phyloP scores from a whole-genome alignment of 1,284 basidiomycete genomes.

The Anthracocystis panici-leucophaei region DNA sequence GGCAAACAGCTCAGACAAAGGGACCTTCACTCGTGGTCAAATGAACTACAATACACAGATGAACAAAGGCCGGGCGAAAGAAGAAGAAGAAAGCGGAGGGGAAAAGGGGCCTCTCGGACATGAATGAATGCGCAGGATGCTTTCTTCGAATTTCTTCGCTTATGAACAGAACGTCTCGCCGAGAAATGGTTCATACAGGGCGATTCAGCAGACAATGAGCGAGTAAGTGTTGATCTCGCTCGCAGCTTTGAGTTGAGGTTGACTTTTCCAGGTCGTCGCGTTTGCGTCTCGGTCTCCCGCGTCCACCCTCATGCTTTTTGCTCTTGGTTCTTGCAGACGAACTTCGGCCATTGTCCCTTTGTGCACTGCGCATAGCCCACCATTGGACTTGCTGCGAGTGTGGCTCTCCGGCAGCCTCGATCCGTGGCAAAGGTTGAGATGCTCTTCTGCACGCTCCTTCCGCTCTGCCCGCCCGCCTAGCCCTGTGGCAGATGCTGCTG shows the following conservation, averaged over 20 bases:
- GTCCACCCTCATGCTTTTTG: background rate
- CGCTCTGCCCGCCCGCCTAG: too few relatives aligned
- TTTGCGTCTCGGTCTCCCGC: background rate
- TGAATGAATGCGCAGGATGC: constrained; percentile 2
- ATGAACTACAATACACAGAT: too few relatives aligned
- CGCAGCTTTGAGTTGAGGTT: background rate
- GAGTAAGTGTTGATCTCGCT: background rate
- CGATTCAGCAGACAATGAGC: background rate
- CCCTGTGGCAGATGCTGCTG: background rate
- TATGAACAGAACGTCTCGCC: constrained; percentile 5
- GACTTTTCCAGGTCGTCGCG: background rate
- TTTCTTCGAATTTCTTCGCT: constrained; percentile 6
- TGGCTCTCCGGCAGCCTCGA: background rate
- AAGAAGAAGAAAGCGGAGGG: background rate
- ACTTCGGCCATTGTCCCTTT: too few relatives aligned
- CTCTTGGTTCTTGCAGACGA: too few relatives aligned
- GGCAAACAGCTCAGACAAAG: too few relatives aligned
- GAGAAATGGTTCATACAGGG: constrained; percentile 2
- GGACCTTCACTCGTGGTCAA: too few relatives aligned
- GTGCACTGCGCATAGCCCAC: too few relatives aligned
- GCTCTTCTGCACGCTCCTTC: background rate
- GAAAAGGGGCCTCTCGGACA: constrained; percentile 1
- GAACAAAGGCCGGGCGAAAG: background rate
- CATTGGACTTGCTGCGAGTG: background rate
- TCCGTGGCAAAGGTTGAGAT: background rate